Evolutionary conservation across 805 yeast genomes (phyloP).

Genomic region (Barnettozyma pratensis): DNA sequence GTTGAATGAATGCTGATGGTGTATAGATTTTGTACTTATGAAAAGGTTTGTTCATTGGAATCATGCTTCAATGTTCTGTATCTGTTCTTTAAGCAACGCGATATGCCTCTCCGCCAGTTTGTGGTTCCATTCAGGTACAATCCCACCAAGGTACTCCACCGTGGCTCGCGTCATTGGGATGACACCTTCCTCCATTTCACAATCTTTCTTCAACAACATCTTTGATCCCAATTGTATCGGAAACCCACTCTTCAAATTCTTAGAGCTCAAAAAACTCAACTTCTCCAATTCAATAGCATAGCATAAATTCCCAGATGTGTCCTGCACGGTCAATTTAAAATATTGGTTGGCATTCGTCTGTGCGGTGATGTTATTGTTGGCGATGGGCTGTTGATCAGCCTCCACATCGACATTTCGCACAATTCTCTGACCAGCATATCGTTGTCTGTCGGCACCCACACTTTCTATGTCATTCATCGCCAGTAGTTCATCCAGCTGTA

Average conservation of each 20-base stretch:
- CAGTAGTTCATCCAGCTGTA: constrained; percentile 52
- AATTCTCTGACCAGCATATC: constrained; percentile 17
- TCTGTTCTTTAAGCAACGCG: constrained; percentile 25
- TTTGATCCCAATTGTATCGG: constrained; percentile 54
- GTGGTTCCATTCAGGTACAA: constrained; percentile 34
- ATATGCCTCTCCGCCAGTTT: constrained; percentile 28
- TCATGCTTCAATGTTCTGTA: constrained; percentile 11
- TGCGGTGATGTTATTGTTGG: neutral
- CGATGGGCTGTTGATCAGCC: constrained; percentile 24
- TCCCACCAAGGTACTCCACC: constrained; percentile 34
- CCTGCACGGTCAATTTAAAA: constrained; percentile 56
- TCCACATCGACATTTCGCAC: constrained; percentile 48
- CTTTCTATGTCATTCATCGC: constrained; percentile 49
- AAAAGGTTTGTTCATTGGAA: neutral
- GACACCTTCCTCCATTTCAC: constrained; percentile 44
- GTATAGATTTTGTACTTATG: too few relatives aligned
- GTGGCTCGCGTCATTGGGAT: constrained; percentile 27
- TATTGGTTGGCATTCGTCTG: constrained; percentile 22
- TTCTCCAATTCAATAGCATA: constrained; percentile 57
- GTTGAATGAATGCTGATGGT: neutral
- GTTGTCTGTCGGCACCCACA: constrained; percentile 55
- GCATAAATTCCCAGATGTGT: constrained; percentile 41
- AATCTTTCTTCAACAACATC: constrained; percentile 43
- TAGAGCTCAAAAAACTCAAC: constrained; percentile 38
- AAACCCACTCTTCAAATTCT: constrained; percentile 21